Evolutionary conservation across 139 green algal species (phyloP), one percentile per base, ranked within the genome.

Genomic region (Coelastrella sp.): DNA sequence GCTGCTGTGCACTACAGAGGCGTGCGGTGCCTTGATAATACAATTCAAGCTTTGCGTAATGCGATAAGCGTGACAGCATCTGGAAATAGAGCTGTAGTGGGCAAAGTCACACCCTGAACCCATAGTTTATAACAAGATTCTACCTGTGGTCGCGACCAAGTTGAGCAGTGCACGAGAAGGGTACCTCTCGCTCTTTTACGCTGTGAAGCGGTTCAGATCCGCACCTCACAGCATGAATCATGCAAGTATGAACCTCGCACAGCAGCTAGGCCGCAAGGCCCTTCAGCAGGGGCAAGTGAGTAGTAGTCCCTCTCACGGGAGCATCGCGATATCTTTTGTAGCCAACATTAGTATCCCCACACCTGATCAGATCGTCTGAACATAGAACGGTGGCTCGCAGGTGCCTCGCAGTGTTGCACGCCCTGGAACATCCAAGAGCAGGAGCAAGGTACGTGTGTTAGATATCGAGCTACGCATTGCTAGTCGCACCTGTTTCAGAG

Each of bases 91-190:
- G 32, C 0, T 47, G 32, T 47, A 47, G 32, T 1, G 32, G 32
- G 32, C 32, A 47, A 47, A 1, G 32, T 76, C 17, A 23, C 68
- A 76, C 68, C 68, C 68, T 76, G 68, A 76, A 76, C 68, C 68
- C 68, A 76, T 47, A 76, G 68, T 76, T 76, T 76, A 76, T 76
- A 76, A 76, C 68, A 76, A 76, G 68, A 76, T 76, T 76, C 68
- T 76, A 76, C 68, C 68, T 76, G 68, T 76, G 68, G 68, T 76
- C 16, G 68, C 68, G 68, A 76, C 68, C n/a, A 22, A 76, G 68
- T 76, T 17, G 68, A 76, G 8, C n/a, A 17, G 17, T 10, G 22
- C 14, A 5, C 14, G 14, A 4, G 14, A 23, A 76, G 5, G 16
- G 7, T 6, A n/a, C 5, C 3, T 5, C 6, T 32, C 17, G 6